These are phyloP conservation scores for Symbiodinium pilosum DNA, from an alignment of 73 alveolate genomes.

Conservation along the genomic window DNA sequence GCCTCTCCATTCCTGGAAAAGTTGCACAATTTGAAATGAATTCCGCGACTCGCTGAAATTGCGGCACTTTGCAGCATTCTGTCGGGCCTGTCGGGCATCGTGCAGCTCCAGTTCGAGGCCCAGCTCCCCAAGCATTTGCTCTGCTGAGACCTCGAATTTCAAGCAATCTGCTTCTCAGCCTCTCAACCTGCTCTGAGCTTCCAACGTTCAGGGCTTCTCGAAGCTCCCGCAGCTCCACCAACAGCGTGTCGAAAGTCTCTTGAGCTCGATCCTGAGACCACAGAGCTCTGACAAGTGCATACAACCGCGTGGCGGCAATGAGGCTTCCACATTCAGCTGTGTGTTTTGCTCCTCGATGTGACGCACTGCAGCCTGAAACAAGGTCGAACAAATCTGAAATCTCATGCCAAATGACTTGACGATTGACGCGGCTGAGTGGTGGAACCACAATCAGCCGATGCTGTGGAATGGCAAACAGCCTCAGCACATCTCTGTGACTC, in stretches of 20 bases:
- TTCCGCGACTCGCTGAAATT: no score
- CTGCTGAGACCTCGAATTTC: slow-evolving; percentile 55
- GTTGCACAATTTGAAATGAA: no score
- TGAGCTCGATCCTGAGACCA: slow-evolving; percentile 45
- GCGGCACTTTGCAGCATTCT: no score
- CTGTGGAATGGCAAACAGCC: slow-evolving; percentile 75
- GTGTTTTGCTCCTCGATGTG: slow-evolving; percentile 53
- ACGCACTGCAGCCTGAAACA: slow-evolving; percentile 46
- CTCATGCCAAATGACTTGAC: not conserved
- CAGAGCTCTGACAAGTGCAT: not conserved
- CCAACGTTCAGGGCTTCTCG: slow-evolving; percentile 61
- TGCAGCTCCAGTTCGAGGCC: slow-evolving; percentile 70
- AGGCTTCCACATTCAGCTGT: slow-evolving; percentile 43
- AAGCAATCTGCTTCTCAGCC: no score
- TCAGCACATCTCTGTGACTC: not conserved
- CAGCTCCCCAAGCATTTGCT: slow-evolving; percentile 89
- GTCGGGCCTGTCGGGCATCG: slow-evolving; percentile 61
- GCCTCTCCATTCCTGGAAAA: slow-evolving; percentile 63
- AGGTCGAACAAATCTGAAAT: not conserved
- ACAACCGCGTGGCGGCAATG: no score
- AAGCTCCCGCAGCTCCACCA: slow-evolving; percentile 68
- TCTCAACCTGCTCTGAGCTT: not conserved
- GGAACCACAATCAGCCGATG: slow-evolving; percentile 44
- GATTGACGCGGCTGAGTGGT: not conserved
- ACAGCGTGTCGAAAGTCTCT: slow-evolving; percentile 73